These are phyloP conservation scores for Hibiscus syriacus DNA, from an alignment of 345 rosid species.

Conservation along the genomic window DNA sequence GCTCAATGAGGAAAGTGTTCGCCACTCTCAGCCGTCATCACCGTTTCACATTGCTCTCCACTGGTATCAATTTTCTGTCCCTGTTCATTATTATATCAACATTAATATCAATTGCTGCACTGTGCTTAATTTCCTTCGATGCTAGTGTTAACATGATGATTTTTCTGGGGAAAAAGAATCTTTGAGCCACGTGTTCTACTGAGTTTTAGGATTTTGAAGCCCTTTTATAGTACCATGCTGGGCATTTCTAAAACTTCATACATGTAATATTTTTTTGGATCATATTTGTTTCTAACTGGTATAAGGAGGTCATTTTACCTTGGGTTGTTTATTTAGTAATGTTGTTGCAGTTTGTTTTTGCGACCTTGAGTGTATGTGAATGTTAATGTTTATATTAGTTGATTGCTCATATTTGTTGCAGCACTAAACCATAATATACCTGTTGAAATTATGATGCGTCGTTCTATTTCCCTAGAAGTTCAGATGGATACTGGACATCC, in stretches of 20 bases:
- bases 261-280: not conserved
- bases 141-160: not conserved
- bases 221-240: not conserved
- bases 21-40: constrained; percentile 46
- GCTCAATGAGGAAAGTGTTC: constrained; percentile 63
- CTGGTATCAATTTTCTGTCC: constrained; percentile 20
- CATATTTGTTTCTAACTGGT: not conserved
- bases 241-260: not conserved
- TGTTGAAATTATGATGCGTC: constrained; percentile 11
- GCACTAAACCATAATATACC: constrained; percentile 23
- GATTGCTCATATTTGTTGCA: constrained; percentile 18
- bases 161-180: not conserved
- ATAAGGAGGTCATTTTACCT: not conserved
- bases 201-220: not conserved
- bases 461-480: constrained; percentile 8
- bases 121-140: too few species aligned
- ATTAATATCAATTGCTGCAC: not conserved
- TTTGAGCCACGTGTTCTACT: not conserved
- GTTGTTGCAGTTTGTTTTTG: not conserved
- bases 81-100: not conserved
- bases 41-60: constrained; percentile 27
- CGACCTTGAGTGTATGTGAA: constrained; percentile 1
- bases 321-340: not conserved
- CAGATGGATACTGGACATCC: constrained; percentile 18
- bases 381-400: not conserved